Evolutionary conservation across 164 flowering plant genomes (phyloP).

Genomic region (Stephania yunnanensis): DNA sequence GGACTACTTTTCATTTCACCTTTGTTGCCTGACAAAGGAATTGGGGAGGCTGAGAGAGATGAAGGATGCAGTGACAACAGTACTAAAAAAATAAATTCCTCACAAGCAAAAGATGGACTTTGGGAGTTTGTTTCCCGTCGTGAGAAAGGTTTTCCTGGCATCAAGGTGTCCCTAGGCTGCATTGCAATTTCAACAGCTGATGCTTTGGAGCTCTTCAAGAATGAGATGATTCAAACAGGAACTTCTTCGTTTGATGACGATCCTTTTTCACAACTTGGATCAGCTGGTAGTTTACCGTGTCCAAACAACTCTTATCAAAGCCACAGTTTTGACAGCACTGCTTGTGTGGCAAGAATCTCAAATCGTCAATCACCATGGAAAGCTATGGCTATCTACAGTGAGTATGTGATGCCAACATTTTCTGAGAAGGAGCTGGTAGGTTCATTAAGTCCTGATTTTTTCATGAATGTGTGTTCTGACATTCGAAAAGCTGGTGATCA

Average conservation of each 20-base stretch:
- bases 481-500: conserved; percentile 86
- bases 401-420: conserved; percentile 21
- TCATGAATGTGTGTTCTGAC: conserved; percentile 37
- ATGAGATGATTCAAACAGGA: conserved; percentile 11
- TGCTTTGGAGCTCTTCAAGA: conserved; percentile 31
- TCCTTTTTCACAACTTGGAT: conserved; percentile 12
- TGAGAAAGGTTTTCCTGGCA: conserved; percentile 93
- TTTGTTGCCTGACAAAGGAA: conserved; percentile 70
- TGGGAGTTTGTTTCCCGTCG: conserved; percentile 59
- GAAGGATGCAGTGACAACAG: conserved; percentile 24
- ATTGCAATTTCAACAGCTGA: conserved; percentile 28
- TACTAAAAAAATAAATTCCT: conserved; percentile 44
- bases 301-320: conserved; percentile 16
- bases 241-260: conserved; percentile 17
- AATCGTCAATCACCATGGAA: conserved; percentile 54
- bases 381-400: conserved; percentile 50
- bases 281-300: conserved; percentile 12
- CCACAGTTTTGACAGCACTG: conserved; percentile 14
- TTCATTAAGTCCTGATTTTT: conserved; percentile 39
- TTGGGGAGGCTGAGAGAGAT: conserved; percentile 68
- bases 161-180: conserved; percentile 44
- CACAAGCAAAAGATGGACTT: conserved; percentile 28
- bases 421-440: conserved; percentile 22
- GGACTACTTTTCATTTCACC: conserved; percentile 66
- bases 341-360: conserved; percentile 10